Evolutionary conservation across 768 basidiomycete genomes (phyloP).

Genomic region (Termitomyces sp.): DNA sequence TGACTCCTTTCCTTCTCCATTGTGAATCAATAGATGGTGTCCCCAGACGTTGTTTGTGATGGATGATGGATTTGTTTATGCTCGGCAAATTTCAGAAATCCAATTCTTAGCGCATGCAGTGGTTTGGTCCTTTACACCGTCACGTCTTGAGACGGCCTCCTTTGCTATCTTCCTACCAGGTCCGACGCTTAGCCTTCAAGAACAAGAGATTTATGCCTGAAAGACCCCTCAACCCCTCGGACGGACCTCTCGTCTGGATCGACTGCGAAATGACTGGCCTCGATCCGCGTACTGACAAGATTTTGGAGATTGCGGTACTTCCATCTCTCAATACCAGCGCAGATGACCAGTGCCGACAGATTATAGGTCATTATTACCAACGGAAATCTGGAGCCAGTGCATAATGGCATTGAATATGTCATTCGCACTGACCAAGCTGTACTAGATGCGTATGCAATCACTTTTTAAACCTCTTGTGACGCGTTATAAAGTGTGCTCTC

Average conservation of each 20-base stretch:
- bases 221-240: slow-evolving; percentile 38
- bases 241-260: slow-evolving; percentile 75
- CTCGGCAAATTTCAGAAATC: neutral
- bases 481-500: slow-evolving; percentile 1
- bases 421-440: slow-evolving; percentile 65
- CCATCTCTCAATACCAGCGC: neutral
- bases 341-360: neutral
- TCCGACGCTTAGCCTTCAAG: neutral
- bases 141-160: slow-evolving; percentile 5
- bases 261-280: slow-evolving; percentile 90
- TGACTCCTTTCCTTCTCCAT: slow-evolving; percentile 6
- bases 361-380: slow-evolving; percentile 80
- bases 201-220: slow-evolving; percentile 3
- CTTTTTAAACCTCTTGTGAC: neutral
- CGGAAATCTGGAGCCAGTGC: slow-evolving; percentile 74
- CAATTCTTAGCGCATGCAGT: slow-evolving; percentile 6
- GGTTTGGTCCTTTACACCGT: slow-evolving; percentile 9
- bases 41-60: neutral
- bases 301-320: slow-evolving; percentile 75
- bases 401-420: slow-evolving; percentile 74
- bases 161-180: neutral
- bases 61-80: neutral
- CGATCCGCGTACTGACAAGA: slow-evolving; percentile 56
- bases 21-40: neutral
- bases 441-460: slow-evolving; percentile 58